Conservation (phyloP, 148 eudicot genomes). For the Fagopyrum esculentum region DNA sequence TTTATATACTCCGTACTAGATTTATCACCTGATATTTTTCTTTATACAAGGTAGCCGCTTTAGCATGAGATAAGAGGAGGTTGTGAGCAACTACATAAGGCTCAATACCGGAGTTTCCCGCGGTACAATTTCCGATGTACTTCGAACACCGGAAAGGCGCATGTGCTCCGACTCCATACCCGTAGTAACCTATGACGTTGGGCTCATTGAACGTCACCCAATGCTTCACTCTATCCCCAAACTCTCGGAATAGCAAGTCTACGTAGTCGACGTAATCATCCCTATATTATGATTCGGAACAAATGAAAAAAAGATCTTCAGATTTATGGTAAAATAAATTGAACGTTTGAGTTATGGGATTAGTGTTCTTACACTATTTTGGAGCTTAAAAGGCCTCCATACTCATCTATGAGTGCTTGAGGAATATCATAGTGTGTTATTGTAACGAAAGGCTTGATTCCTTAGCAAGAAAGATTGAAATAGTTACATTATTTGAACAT, state of each 20-base stretch:
- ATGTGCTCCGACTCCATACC: neutral
- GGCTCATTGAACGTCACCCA: constrained; percentile 16
- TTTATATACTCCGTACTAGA: neutral
- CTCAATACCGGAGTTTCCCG: constrained; percentile 12
- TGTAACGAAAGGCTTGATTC: constrained; percentile 16
- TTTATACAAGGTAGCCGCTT: neutral
- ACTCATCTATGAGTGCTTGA: constrained; percentile 15
- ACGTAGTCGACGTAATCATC: neutral
- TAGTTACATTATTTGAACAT: too few relatives aligned
- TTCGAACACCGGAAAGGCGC: constrained; percentile 12
- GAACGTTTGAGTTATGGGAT: neutral
- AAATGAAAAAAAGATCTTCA: neutral
- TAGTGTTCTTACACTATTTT: constrained; percentile 9
- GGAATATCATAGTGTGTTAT: constrained; percentile 13
- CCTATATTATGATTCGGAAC: neutral
- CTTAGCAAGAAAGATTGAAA: neutral
- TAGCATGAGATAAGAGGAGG: constrained; percentile 10
- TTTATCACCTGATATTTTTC: constrained; percentile 3
- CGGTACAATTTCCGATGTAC: constrained; percentile 5
- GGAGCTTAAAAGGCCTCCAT: constrained; percentile 9
- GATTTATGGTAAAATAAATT: neutral
- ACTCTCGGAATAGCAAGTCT: constrained; percentile 8
- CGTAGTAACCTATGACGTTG: neutral
- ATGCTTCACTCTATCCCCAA: constrained; percentile 9
- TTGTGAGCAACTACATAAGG: constrained; percentile 14